Evolutionary conservation across 2,329 filamentous ascomycete genomes (phyloP).

Genomic region (Fusarium decemcellulare): DNA sequence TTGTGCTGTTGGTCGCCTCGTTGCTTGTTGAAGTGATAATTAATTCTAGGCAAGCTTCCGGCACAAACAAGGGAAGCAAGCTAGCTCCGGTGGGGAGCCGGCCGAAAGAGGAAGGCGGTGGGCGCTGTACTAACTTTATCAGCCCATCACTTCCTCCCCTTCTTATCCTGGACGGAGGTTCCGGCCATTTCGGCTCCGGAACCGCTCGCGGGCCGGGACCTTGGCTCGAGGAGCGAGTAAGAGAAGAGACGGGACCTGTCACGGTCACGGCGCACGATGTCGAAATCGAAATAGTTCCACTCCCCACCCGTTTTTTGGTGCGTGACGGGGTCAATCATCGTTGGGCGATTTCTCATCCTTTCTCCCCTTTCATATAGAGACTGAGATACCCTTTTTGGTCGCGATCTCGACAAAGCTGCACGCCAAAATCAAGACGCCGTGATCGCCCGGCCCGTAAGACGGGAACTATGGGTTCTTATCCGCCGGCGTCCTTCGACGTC

Average conservation of each 20-base stretch:
- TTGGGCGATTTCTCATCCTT: conserved; percentile 25
- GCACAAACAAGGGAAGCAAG: conserved; percentile 26
- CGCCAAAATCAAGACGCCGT: conserved; percentile 2
- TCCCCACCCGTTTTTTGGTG: conserved; percentile 38
- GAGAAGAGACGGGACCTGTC: not conserved
- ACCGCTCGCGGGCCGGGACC: conserved; percentile 6
- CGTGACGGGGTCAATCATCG: conserved; percentile 29
- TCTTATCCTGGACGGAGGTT: conserved; percentile 5
- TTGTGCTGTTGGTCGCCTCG: conserved; percentile 17
- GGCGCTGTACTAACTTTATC: not conserved
- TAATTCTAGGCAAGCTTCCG: conserved; percentile 33
- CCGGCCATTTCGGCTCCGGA: conserved; percentile 24
- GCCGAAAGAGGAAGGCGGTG: conserved; percentile 41
- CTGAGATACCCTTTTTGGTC: conserved; percentile 7
- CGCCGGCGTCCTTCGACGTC: conserved; percentile 61
- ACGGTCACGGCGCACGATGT: too few species aligned
- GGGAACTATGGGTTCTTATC: conserved; percentile 49
- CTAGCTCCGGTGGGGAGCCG: conserved; percentile 37
- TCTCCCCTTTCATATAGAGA: conserved; percentile 22
- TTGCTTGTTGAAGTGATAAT: conserved; percentile 16
- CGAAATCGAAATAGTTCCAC: conserved; percentile 40
- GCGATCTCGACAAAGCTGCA: not conserved
- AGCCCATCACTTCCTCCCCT: conserved; percentile 11
- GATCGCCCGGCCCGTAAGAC: conserved; percentile 1
- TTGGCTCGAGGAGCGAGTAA: conserved; percentile 2